Evolutionary conservation across 441 rosid genomes (phyloP), one percentile per base, ranked within the genome.

Genomic region (Pelargonium fulgidum): DNA sequence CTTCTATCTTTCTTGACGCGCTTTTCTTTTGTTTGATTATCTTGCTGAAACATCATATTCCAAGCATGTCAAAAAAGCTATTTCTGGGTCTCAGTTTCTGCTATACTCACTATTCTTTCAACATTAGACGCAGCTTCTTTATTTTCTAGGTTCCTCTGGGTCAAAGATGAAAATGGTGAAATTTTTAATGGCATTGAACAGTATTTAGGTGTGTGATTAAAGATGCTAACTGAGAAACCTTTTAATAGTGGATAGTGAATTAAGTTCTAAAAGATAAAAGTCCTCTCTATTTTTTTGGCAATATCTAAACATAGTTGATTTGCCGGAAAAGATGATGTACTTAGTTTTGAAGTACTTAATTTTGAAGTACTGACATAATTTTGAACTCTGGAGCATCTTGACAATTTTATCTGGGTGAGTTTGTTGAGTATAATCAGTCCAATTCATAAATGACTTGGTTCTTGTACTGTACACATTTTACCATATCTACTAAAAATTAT

Each of bases 391-490:
- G 6, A 7, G 39, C 64, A 61, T 61, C 8, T 26, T 12, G 41
- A 62, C 41, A 22, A 62, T 62, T 62, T 26, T 45, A 11, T 29
- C 65, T 12, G 41, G 41, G 1, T 62, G 65, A 13, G 41, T 11
- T 26, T 5, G 2, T 29, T 5, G 64, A 61, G 65, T 62, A 13
- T 62, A 4, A 62, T 62, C 7, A 59, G 10, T 59, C n/a, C 29
- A 59, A 10, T 8, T 9, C 33, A 59, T 62, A 26, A 62, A 24
- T 29, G 65, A 41, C 13, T 62, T 62, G 65, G 65, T 26, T 62
- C 44, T 24, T 12, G 14, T n/a, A 16, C 19, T 36, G 47, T 64
- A 36, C 39, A 7, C 66, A 14, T 64, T 20, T 36, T 62, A 13
- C 39, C 26, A 33, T 63, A 63, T 63, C 44, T 63, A 33, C 17